Base-by-base conservation (phyloP, 257 asterid genomes). In the Buddleja alternifolia region DNA sequence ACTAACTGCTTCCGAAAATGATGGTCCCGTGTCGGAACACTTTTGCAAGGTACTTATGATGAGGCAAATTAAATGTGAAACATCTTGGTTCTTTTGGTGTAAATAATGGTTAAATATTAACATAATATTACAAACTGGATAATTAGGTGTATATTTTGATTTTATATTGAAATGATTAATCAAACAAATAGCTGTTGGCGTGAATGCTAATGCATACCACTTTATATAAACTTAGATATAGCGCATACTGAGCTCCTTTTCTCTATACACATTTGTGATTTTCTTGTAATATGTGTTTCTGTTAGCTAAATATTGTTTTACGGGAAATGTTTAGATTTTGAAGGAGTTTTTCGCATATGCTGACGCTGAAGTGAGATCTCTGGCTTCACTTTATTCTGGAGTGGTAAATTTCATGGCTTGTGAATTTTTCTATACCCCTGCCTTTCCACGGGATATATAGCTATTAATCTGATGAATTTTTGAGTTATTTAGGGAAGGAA, bases 281-380 rank as follows among this genome's bases (percentile, higher is more conserved):
- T 66, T 39, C 51, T 56, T 23, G 21, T 67, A 14, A 21, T 16
- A 46, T 15, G 25, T 48, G 53, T 21, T 65, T 34, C n/a, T 42
- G 37, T 24, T 53, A 15, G 47, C 73, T 73, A 72, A 71, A 36
- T 21, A 42, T 42, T 60, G 37, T 8, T 52, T 69, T 58, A 32
- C 16, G 65, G 37, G 20, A 67, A 69, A 77, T 61, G 56, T 56
- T 16, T 75, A 92, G 98, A 84, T 76, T 3, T 70, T 92, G 70
- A 85, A 75, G 84, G 81, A 84, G 71, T 92, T 92, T 77, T 85
- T 78, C 60, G 74, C 65, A 25, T 75, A 71, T 58, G 95, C 92
- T 64, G 95, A 92, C 75, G 79, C 78, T 17, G 88, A 92, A 78
- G 96, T 84, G 77, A 75, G 83, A 73, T 87, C 98, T 40, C 81